Evolutionary conservation across 2,329 filamentous ascomycete species (phyloP).

Genomic region (Leptographium galeiforme): DNA sequence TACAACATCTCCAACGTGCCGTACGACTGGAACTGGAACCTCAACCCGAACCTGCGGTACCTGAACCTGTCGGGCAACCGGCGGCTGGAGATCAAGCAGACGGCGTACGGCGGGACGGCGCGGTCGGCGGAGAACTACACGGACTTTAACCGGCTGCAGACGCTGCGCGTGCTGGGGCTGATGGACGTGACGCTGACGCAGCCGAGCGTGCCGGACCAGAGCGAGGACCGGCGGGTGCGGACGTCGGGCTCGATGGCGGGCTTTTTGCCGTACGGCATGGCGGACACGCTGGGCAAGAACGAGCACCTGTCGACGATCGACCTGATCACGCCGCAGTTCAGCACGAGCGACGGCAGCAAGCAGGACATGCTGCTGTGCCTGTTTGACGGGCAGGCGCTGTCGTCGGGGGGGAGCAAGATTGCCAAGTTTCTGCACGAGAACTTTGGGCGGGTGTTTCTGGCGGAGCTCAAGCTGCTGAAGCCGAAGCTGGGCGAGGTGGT

Average conservation of each 20-base stretch:
- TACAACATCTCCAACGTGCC: conserved; percentile 99
- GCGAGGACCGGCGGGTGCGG: conserved; percentile 83
- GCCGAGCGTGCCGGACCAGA: conserved; percentile 86
- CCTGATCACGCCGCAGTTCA: conserved; percentile 84
- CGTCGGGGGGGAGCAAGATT: conserved; percentile 83
- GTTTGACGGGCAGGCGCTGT: conserved; percentile 87
- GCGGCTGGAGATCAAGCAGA: conserved; percentile 75
- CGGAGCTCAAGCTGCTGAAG: conserved; percentile 66
- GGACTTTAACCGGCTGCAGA: conserved; percentile 74
- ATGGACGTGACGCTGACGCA: conserved; percentile 98
- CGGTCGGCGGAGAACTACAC: conserved; percentile 53
- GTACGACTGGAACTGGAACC: conserved; percentile 99
- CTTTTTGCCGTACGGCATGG: conserved; percentile 90
- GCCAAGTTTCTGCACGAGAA: conserved; percentile 96
- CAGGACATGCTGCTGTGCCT: conserved; percentile 85
- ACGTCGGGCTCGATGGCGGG: conserved; percentile 94
- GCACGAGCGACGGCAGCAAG: conserved; percentile 47
- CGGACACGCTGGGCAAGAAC: conserved; percentile 81
- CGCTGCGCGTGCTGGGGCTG: conserved; percentile 76
- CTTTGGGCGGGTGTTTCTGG: conserved; percentile 71
- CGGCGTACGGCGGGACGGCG: conserved; percentile 33
- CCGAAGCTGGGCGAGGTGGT: conserved; percentile 57
- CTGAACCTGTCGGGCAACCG: conserved; percentile 96
- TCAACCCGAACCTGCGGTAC: conserved; percentile 88
- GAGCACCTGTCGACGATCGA: conserved; percentile 94